Evolutionary conservation across 768 basidiomycete species (phyloP), one percentile per base, ranked within the genome.

Genomic region (Mycena venus): DNA sequence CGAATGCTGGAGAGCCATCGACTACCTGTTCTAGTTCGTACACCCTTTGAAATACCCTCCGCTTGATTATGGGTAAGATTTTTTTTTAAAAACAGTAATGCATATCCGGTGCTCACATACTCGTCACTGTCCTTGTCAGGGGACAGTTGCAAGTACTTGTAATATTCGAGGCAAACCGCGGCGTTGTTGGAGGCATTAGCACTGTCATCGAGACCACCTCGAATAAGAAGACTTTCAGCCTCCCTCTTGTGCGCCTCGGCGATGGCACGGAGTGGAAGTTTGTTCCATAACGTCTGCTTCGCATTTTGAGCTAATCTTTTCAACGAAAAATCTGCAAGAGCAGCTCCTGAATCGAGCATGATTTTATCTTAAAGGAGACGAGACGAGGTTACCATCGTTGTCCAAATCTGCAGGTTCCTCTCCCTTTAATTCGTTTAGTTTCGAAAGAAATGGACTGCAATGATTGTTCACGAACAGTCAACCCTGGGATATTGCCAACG

Each of bases 181-280:
- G 21, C 34, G 32, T 59, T 65, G 27, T 19, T 32, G 15, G 21
- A 9, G 12, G 38, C 27, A 34, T 27, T 53, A 17, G 38, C 27
- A 34, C 36, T 53, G 15, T 10, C 27, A n/a, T 47, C 47, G 2
- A 23, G 17, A 31, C 19, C 42, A 1, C 63, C 63, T 29, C 19
- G 40, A 11, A 47, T 32, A 25, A 66, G 27, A 2, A 73, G 27
- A 3, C n/a, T 0, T 38, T 67, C 59, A 2, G 64, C 72, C 51
- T 42, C 38, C 38, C 42, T 73, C 51, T 61, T 59, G 25, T 73
- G 65, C 3, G 65, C 72, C 7, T 53, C 49, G 14, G 72, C 72
- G 21, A 73, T 67, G 38, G 65, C 65, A n/a, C 31, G 34, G 17
- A 73, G 58, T 2, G 72, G 64, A 6, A 59, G 58, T n/a, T 59